phyloP scores from a whole-genome alignment of 495 filamentous ascomycete genomes.

The Penicillium nucicola region DNA sequence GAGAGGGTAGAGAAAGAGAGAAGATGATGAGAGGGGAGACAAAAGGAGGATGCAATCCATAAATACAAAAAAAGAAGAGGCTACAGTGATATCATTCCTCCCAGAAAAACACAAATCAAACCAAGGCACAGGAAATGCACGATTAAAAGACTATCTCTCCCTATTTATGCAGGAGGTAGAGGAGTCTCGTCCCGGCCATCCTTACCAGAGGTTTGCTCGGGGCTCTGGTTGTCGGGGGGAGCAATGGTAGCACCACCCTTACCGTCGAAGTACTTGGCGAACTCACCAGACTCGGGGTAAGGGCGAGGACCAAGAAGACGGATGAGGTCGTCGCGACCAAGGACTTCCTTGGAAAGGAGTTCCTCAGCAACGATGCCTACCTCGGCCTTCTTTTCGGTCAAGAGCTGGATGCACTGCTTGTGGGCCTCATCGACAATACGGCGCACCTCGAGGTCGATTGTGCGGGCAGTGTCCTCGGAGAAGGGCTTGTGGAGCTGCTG shows the following conservation, averaged over 20 bases:
- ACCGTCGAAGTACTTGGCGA: conserved; percentile 84
- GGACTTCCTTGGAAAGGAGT: conserved; percentile 84
- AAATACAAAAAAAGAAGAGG: conserved; percentile 38
- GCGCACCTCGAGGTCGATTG: conserved; percentile 86
- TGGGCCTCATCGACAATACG: conserved; percentile 89
- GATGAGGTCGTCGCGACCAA: conserved; percentile 86
- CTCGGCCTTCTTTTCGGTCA: conserved; percentile 82
- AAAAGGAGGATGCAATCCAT: conserved; percentile 30
- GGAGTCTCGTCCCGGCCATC: conserved; percentile 45
- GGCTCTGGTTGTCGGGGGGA: conserved; percentile 51
- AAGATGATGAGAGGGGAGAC: conserved; percentile 23
- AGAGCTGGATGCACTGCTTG: conserved; percentile 78
- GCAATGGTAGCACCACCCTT: conserved; percentile 45
- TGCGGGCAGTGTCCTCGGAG: conserved; percentile 86
- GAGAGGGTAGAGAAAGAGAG: conserved; percentile 18
- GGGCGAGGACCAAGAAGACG: conserved; percentile 78
- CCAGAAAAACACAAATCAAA: conserved; percentile 19
- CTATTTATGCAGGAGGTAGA: conserved; percentile 36
- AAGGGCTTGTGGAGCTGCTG: conserved; percentile 90
- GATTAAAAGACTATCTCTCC: conserved; percentile 13
- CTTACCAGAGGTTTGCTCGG: conserved; percentile 33
- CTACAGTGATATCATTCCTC: conserved; percentile 28
- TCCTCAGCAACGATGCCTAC: conserved; percentile 91
- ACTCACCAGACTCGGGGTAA: conserved; percentile 81
- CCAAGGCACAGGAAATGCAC: conserved; percentile 4